A percentile compares a stretch with the other conserved stretches of the same genome.
phyloP scores from a whole-genome alignment of 768 basidiomycete genomes.

The Termitomyces sp. region DNA sequence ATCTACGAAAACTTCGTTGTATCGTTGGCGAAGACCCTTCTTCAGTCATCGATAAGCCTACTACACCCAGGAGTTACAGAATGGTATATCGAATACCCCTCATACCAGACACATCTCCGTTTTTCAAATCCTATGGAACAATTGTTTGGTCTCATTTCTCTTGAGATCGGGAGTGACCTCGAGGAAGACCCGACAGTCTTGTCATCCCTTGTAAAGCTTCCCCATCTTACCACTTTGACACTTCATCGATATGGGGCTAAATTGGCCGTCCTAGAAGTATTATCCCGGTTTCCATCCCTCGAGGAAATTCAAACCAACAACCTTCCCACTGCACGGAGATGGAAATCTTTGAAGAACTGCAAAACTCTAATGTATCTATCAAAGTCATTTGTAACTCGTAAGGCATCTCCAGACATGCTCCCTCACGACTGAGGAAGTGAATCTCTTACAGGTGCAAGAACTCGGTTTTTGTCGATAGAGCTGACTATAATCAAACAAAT shows the following conservation, averaged over 20 bases:
- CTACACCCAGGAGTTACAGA: too few relatives aligned
- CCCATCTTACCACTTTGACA: neutral
- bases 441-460: conserved; percentile 36
- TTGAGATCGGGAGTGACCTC: neutral
- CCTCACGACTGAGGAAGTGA: neutral
- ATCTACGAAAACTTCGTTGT: neutral
- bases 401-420: neutral
- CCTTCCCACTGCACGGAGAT: conserved; percentile 11
- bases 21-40: neutral
- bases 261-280: neutral
- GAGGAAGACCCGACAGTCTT: neutral
- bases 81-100: neutral
- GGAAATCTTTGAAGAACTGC: neutral
- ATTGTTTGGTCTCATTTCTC: neutral
- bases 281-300: neutral
- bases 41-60: neutral
- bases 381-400: conserved; percentile 47
- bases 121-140: neutral
- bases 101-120: neutral
- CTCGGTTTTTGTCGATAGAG: conserved; percentile 43
- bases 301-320: neutral
- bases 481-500: conserved; percentile 34
- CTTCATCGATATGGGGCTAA: neutral
- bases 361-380: neutral
- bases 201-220: neutral